Evolutionary conservation across 2,329 filamentous ascomycete genomes (phyloP), one percentile per base, ranked within the genome.

Genomic region (Exserohilum turcica): DNA sequence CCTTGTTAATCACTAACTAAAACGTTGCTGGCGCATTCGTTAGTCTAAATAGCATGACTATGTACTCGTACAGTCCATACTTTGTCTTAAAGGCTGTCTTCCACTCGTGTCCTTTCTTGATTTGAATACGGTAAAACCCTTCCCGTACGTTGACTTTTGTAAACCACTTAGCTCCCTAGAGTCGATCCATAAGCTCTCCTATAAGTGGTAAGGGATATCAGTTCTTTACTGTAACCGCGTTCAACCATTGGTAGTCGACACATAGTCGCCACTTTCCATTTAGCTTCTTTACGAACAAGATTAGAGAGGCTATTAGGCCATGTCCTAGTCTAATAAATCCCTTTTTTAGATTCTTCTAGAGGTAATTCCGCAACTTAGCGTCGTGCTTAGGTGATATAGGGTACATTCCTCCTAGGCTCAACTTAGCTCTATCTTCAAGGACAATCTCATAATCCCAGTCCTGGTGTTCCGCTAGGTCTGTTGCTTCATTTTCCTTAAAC

Each of bases 261-360:
- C 29, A 46, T 46, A 36, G 32, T 24, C 7, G 7, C 21, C 7
- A 24, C 21, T 24, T 24, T 7, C 21, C 7, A 24, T 24, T 24
- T 24, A 24, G 21, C 21, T 24, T 24, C 21, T 24, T 24, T 24
- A 24, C 10, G 13, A 35, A 35, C 13, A 35, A 7, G 3, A 35
- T 35, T n/a, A n/a, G 13, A n/a, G 32, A 35, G 32, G 32, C 32
- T 15, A 35, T 35, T 32, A 36, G 18, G 32, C 43, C 8, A 28
- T 7, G 19, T 45, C 4, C 31, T 36, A 15, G 18, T 36, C 32
- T 19, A 13, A 45, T 45, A 36, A 36, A 38, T 31, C 15, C 15
- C 18, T 48, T 40, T 6, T 48, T 48, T 19, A 48, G 5, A 12
- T 48, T 48, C 27, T 35, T 48, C 12, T 40, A 24, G 15, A 48